phyloP scores from a whole-genome alignment of 305 asterid species.

The Solanum hybrid region DNA sequence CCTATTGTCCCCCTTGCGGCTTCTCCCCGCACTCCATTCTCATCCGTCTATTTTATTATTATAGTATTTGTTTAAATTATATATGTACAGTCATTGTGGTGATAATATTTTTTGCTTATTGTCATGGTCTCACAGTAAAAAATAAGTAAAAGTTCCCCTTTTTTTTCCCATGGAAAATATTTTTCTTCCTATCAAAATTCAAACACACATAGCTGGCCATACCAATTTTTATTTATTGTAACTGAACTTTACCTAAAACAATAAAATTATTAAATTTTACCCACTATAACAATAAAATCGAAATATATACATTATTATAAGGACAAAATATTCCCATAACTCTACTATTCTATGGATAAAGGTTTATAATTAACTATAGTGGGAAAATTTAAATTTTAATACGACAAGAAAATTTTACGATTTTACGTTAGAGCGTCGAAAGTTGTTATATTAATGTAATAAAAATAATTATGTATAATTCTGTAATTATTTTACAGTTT shows the following conservation, averaged over 20 bases:
- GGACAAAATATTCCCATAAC: neutral
- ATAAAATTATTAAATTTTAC: neutral
- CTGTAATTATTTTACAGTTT: neutral
- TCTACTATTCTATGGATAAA: neutral
- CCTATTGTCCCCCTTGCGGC: neutral
- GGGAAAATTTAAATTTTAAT: neutral
- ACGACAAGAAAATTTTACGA: neutral
- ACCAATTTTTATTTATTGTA: neutral
- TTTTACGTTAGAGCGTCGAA: neutral
- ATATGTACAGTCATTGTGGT: rapidly evolving
- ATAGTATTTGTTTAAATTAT: neutral
- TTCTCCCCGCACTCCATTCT: neutral
- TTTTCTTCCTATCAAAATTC: neutral
- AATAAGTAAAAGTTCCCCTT: neutral
- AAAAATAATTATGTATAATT: neutral
- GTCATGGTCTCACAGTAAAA: neutral
- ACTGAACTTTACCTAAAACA: neutral
- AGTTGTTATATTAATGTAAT: neutral
- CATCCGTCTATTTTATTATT: neutral
- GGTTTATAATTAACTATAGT: neutral
- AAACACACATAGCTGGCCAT: neutral
- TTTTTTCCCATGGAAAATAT: neutral
- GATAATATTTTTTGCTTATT: neutral
- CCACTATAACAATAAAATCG: neutral
- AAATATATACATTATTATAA: neutral